Base-by-base conservation (phyloP, 768 basidiomycete species). In the Termitomyces sp. region DNA sequence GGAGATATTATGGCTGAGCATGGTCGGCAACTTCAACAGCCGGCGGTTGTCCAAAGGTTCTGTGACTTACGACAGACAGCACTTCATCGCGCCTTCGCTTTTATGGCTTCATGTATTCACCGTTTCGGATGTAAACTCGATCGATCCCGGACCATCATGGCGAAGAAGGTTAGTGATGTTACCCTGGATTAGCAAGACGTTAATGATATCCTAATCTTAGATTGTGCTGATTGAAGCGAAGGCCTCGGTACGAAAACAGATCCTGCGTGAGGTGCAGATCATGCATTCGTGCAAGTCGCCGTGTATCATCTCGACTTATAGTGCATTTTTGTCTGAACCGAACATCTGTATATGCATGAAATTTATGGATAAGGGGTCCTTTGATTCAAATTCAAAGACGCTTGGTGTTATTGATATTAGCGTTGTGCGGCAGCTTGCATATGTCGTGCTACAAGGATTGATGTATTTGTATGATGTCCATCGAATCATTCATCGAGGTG, bases 281-380 rank as follows among this genome's bases (percentile, higher is more conserved):
- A 95, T 98, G 95, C 93, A 97, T 71, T 91, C 95, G 70, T 98
- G 96, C 73, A 81, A 88, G 63, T 95, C 93, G 4, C 82, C 81
- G 53, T 92, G 93, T 72, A 99, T 99, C 71, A 89, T 99, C 66
- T 95, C 92, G 0, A 98, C 98, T 75, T 95, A 90, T 68, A 96
- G 97, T 62, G 97, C 96, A 45, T 99, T 94, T 76, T 78, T 98
- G 36, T 86, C 89, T 2, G 97, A 99, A 72, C 95, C 96, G 8
- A 98, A 98, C 68, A 96, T 99, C 69, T 97, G 96, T 72, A 95
- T 98, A 57, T 98, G 95, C 74, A 98, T 99, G 89, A 97, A 99
- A 71, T 91, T 76, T 72, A 90, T 90, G 92, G 90, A 96, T 79
- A 95, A 92, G 70, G 91, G 93, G 56, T 94, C 88, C 8, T 80